These are phyloP conservation scores for Leishmania braziliensis DNA, from an alignment of 208 protist species.

Conservation along the genomic window DNA sequence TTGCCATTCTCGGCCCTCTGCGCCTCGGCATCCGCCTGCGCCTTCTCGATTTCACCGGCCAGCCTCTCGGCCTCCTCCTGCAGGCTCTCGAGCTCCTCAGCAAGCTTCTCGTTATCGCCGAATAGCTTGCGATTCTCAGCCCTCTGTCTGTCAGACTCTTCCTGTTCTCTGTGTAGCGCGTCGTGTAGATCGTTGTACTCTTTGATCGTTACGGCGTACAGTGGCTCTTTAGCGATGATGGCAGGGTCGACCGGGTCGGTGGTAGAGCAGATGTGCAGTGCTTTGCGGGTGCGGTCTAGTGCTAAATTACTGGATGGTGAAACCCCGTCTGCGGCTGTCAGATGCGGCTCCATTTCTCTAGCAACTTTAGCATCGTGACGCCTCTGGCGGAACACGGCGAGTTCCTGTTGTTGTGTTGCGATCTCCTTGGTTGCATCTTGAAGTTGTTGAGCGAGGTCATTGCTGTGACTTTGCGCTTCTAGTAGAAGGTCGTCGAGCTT, in stretches of 20 bases:
- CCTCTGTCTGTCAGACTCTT: background rate
- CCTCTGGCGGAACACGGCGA: slow-evolving; percentile 24
- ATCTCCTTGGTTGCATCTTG: background rate
- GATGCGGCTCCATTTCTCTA: background rate
- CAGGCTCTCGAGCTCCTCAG: slow-evolving; percentile 8
- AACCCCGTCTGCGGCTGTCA: background rate
- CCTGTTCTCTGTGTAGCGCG: background rate
- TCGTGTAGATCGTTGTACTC: background rate
- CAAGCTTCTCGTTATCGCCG: slow-evolving; percentile 25
- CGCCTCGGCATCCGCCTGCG: background rate
- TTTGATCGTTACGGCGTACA: background rate
- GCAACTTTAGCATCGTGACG: slow-evolving; percentile 23
- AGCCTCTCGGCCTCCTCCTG: background rate
- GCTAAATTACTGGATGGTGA: background rate
- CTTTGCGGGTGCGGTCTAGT: background rate
- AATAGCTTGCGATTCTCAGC: background rate
- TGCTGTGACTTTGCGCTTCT: background rate
- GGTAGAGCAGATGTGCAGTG: background rate
- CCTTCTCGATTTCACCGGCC: background rate
- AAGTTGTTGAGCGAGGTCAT: slow-evolving; percentile 7
- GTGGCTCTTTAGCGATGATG: background rate
- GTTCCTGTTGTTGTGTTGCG: background rate
- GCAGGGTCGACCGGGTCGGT: background rate
- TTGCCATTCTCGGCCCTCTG: no score
- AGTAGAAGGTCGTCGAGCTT: slow-evolving; percentile 21